These are phyloP conservation scores for Nannochloropsis gaditana DNA, from an alignment of 108 stramenopile genomes.

Conservation along the genomic window DNA sequence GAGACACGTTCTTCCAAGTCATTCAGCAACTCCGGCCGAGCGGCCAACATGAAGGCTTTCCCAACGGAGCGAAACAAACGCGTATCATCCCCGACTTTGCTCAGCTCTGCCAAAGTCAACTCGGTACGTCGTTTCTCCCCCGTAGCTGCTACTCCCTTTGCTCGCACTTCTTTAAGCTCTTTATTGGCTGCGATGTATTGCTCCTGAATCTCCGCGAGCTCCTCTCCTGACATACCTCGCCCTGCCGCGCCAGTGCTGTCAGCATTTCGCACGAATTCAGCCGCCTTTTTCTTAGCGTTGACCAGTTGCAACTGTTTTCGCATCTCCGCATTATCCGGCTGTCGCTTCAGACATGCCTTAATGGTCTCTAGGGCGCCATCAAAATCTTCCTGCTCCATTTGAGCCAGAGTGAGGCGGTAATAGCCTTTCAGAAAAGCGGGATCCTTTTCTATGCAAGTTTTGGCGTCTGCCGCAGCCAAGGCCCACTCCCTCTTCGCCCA, in stretches of 20 bases:
- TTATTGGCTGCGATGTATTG: conserved; percentile 62
- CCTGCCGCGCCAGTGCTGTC: conserved; percentile 23
- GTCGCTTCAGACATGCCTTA: conserved; percentile 69
- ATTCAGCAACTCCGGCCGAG: background rate
- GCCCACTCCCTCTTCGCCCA: conserved; percentile 67
- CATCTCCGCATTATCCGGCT: conserved; percentile 69
- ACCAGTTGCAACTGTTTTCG: conserved; percentile 62
- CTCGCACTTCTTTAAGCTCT: conserved; percentile 66
- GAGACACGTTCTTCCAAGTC: background rate
- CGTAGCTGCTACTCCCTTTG: conserved; percentile 56
- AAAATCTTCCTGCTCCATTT: conserved; percentile 66
- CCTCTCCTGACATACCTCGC: conserved; percentile 48
- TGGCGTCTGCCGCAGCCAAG: conserved; percentile 68
- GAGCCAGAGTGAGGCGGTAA: conserved; percentile 76
- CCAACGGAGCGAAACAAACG: conserved; percentile 67
- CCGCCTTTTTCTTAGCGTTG: conserved; percentile 42
- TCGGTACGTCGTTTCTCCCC: conserved; percentile 63
- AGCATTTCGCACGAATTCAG: background rate
- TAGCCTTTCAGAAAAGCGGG: conserved; percentile 83
- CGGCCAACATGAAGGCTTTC: conserved; percentile 49
- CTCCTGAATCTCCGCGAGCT: conserved; percentile 69
- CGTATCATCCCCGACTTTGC: conserved; percentile 50
- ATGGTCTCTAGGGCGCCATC: conserved; percentile 67
- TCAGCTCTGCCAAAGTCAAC: conserved; percentile 64
- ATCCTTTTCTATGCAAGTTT: conserved; percentile 75